Percentiles rank a stretch among this genome's conserved stretches.
These are phyloP conservation scores for Pythium vanterpoolii DNA, from an alignment of 352 stramenopile genomes.

Conservation along the genomic window DNA sequence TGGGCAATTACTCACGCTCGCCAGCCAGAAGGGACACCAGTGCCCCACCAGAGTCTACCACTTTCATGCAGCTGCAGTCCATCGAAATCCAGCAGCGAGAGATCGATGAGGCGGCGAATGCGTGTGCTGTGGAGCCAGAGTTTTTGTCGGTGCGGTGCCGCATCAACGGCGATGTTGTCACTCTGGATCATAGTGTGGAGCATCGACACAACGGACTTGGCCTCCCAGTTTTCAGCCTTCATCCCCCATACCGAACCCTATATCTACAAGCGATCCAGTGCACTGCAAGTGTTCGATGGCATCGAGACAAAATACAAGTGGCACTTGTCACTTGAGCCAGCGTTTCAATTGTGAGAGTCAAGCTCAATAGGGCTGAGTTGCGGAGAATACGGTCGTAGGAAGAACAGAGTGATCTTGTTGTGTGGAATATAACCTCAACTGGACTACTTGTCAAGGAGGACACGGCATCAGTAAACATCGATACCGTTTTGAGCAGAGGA, in stretches of 20 bases:
- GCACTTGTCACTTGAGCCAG: constrained; percentile 21
- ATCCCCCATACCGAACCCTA: not conserved
- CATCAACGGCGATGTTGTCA: constrained; percentile 1
- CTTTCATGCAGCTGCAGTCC: not conserved
- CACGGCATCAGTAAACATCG: constrained; percentile 17
- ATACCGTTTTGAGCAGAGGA: not conserved
- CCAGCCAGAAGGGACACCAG: not conserved
- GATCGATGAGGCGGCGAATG: not conserved
- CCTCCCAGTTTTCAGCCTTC: not conserved
- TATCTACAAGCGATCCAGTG: not conserved
- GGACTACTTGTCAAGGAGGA: constrained; percentile 85
- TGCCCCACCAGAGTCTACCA: not conserved
- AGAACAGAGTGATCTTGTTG: constrained; percentile 77
- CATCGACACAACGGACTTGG: not conserved
- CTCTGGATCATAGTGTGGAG: not conserved
- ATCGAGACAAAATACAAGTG: constrained; percentile 17
- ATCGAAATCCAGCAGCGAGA: not conserved
- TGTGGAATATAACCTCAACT: constrained; percentile 92
- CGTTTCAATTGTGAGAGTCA: constrained; percentile 21
- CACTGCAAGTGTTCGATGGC: constrained; percentile 4
- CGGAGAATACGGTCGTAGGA: constrained; percentile 24
- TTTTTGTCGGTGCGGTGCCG: not conserved
- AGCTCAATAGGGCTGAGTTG: constrained; percentile 29
- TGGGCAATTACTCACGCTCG: not conserved
- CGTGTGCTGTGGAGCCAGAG: not conserved